Evolutionary conservation across 768 basidiomycete species (phyloP).

Genomic region (Phaeotremella fagi): DNA sequence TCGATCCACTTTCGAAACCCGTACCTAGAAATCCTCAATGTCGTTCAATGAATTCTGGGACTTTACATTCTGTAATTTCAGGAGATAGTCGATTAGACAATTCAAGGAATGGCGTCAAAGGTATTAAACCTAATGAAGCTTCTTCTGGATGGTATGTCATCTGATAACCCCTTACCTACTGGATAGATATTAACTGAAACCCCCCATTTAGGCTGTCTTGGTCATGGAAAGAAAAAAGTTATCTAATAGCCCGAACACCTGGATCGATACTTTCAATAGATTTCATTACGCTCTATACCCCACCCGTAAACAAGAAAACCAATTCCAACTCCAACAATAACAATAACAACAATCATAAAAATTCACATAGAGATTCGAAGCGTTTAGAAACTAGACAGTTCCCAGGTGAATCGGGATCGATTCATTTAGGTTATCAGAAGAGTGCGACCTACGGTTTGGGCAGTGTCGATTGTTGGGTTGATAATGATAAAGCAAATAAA

Average conservation of each 20-base stretch:
- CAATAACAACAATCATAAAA: no score
- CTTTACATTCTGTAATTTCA: constrained; percentile 12
- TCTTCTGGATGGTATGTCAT: constrained; percentile 28
- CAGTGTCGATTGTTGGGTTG: constrained; percentile 38
- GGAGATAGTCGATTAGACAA: constrained; percentile 2
- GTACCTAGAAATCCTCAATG: constrained; percentile 16
- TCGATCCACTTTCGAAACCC: constrained; percentile 18
- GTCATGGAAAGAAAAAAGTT: constrained; percentile 44
- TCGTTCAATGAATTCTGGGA: constrained; percentile 29
- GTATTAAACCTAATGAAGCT: constrained; percentile 10
- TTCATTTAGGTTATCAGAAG: constrained; percentile 32
- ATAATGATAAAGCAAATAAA: constrained; percentile 19
- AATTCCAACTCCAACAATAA: no score
- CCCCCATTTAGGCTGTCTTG: constrained; percentile 17
- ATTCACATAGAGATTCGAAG: no score
- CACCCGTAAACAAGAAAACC: not conserved
- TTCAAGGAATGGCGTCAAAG: not conserved
- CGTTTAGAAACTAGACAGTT: not conserved
- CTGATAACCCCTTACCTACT: not conserved
- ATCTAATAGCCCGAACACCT: constrained; percentile 35
- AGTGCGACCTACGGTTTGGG: constrained; percentile 29
- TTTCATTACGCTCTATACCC: constrained; percentile 18
- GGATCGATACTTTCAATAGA: constrained; percentile 35
- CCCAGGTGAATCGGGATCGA: constrained; percentile 7
- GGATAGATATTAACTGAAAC: not conserved